Evolutionary conservation across 2,329 filamentous ascomycete genomes (phyloP).

Genomic region (Curvularia sp.): DNA sequence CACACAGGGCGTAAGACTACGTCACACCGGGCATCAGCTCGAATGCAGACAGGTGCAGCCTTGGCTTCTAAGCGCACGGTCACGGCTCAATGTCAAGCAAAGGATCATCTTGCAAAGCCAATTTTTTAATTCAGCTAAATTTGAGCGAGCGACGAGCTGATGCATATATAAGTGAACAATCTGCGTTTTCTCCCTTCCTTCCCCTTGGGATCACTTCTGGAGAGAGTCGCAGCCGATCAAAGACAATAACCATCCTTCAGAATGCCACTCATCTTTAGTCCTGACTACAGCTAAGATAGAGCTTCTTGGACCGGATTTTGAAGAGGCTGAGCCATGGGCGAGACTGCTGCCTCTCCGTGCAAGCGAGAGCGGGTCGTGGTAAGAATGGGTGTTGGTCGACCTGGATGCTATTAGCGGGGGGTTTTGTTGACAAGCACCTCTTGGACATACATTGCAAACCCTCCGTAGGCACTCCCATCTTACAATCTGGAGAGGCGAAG

Average conservation of each 20-base stretch:
- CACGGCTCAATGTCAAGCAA: background rate
- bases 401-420: constrained; percentile 26
- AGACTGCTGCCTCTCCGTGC: constrained; percentile 45
- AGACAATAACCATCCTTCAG: constrained; percentile 35
- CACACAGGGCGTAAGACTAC: constrained; percentile 3
- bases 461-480: constrained; percentile 47
- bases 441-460: constrained; percentile 44
- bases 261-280: constrained; percentile 21
- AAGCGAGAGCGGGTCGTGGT: constrained; percentile 48
- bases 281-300: constrained; percentile 25
- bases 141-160: constrained; percentile 42
- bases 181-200: constrained; percentile 31
- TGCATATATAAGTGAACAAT: constrained; percentile 33
- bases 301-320: constrained; percentile 25
- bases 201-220: constrained; percentile 30
- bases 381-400: constrained; percentile 49
- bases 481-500: constrained; percentile 53
- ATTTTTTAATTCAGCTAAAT: constrained; percentile 37
- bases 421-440: background rate
- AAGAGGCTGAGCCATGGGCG: constrained; percentile 24
- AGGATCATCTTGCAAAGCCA: background rate
- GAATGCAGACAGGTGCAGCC: background rate
- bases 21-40: background rate
- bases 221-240: constrained; percentile 41
- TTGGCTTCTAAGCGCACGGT: background rate